Conservation (phyloP, 2,329 filamentous ascomycete species). For the Hymenotorrendiella dingleyae region DNA sequence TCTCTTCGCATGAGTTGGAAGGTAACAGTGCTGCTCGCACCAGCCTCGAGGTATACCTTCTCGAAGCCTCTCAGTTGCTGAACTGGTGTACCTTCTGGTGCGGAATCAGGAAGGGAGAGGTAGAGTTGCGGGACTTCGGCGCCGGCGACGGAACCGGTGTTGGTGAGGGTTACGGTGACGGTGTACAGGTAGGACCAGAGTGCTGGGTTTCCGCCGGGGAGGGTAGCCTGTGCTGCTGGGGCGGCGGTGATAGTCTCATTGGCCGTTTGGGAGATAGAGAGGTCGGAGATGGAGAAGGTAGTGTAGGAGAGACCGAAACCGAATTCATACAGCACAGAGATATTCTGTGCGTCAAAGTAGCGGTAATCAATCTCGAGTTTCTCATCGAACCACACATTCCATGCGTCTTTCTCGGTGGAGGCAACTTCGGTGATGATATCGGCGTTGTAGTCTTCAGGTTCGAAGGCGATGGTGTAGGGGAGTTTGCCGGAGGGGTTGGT, state of each 20-base stretch:
- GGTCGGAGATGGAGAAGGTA: slow-evolving; percentile 63
- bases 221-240: slow-evolving; percentile 1
- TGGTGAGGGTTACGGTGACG: slow-evolving; percentile 55
- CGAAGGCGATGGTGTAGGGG: slow-evolving; percentile 57
- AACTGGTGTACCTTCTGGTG: slow-evolving; percentile 33
- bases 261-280: slow-evolving; percentile 23
- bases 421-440: slow-evolving; percentile 61
- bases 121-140: slow-evolving; percentile 62
- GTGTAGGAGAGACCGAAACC: slow-evolving; percentile 64
- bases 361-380: slow-evolving; percentile 47
- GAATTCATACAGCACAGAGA: slow-evolving; percentile 34
- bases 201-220: slow-evolving; percentile 17
- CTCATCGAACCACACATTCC: slow-evolving; percentile 42
- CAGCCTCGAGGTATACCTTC: slow-evolving; percentile 47
- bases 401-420: slow-evolving; percentile 69
- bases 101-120: slow-evolving; percentile 30
- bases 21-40: slow-evolving; percentile 40
- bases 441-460: slow-evolving; percentile 46
- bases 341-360: slow-evolving; percentile 39
- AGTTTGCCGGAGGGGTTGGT: slow-evolving; percentile 71
- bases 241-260: slow-evolving; percentile 3
- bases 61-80: slow-evolving; percentile 57
- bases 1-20: slow-evolving; percentile 54
- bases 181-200: slow-evolving; percentile 33
- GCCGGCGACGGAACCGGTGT: slow-evolving; percentile 54